Conservation (phyloP, 83 land plant species). For the Picea engelmannii region DNA sequence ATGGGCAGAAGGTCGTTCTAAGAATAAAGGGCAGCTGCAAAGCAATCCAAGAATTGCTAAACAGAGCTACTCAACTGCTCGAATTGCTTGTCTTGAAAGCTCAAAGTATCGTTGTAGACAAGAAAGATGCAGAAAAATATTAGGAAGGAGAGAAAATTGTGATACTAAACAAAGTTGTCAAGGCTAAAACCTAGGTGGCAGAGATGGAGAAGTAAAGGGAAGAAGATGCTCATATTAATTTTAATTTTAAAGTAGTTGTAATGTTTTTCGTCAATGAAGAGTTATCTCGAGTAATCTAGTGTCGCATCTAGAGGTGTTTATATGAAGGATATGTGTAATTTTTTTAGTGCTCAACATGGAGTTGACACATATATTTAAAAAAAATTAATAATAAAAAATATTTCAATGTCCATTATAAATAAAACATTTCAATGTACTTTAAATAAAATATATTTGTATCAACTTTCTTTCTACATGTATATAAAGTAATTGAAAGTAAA, state of each 20-base stretch:
- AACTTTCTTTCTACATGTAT: no score
- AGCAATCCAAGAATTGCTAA: conserved; percentile 2
- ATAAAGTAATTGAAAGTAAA: no score
- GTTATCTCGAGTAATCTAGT: no score
- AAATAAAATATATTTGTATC: no score
- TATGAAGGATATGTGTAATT: no score
- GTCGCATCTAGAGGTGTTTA: no score
- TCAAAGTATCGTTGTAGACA: background rate
- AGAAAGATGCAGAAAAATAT: conserved; percentile 6
- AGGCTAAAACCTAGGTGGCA: conserved; percentile 37
- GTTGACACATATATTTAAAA: no score
- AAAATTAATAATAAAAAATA: no score
- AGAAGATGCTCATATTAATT: conserved; percentile 72
- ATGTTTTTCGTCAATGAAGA: no score
- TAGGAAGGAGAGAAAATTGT: background rate
- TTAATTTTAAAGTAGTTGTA: conserved; percentile 71
- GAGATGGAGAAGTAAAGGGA: conserved; percentile 53
- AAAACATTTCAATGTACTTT: no score
- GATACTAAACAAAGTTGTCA: conserved; percentile 30
- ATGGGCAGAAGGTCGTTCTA: background rate
- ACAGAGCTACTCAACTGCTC: conserved; percentile 33
- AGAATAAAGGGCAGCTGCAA: conserved; percentile 30
- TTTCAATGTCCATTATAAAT: no score
- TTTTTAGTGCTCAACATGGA: no score
- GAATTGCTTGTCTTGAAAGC: conserved; percentile 50